These are phyloP conservation scores for Phytopythium helicoides DNA, from an alignment of 352 stramenopile species.

Conservation along the genomic window DNA sequence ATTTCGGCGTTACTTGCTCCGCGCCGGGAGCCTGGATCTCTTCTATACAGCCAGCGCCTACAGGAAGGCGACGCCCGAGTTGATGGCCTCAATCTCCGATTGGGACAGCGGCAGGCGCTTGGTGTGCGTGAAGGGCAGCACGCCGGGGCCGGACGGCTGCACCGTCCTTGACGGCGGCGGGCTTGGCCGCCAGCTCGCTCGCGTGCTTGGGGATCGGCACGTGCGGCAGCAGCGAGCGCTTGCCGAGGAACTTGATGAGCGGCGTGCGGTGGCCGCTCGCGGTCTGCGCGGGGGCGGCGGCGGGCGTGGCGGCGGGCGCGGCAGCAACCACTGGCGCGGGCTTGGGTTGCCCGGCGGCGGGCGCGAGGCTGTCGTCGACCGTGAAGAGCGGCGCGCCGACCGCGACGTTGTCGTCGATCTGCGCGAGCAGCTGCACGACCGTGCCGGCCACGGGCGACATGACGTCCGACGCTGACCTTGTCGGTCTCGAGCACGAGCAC, in stretches of 20 bases:
- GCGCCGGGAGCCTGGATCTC: not conserved
- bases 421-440: slow-evolving; percentile 92
- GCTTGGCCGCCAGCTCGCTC: slow-evolving; percentile 13
- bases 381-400: slow-evolving; percentile 94
- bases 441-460: slow-evolving; percentile 88
- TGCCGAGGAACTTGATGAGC: slow-evolving; percentile 70
- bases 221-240: slow-evolving; percentile 57
- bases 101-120: slow-evolving; percentile 69
- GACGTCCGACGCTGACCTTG: slow-evolving; percentile 96
- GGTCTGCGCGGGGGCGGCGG: slow-evolving; percentile 7
- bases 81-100: slow-evolving; percentile 75
- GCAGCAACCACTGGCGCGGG: slow-evolving; percentile 9
- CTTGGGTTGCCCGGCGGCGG: slow-evolving; percentile 23
- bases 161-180: slow-evolving; percentile 23
- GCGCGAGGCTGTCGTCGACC: slow-evolving; percentile 82
- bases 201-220: slow-evolving; percentile 27
- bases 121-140: slow-evolving; percentile 59
- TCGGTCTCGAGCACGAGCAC: slow-evolving; percentile 99
- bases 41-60: slow-evolving; percentile 20
- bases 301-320: slow-evolving; percentile 34
- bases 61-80: slow-evolving; percentile 74
- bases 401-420: slow-evolving; percentile 96
- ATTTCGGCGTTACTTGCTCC: slow-evolving; percentile 18
- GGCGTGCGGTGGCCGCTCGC: slow-evolving; percentile 45
- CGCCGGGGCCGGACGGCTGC: slow-evolving; percentile 52